phyloP scores from a whole-genome alignment of 2,329 filamentous ascomycete species.

The Aspergillus neoniger region DNA sequence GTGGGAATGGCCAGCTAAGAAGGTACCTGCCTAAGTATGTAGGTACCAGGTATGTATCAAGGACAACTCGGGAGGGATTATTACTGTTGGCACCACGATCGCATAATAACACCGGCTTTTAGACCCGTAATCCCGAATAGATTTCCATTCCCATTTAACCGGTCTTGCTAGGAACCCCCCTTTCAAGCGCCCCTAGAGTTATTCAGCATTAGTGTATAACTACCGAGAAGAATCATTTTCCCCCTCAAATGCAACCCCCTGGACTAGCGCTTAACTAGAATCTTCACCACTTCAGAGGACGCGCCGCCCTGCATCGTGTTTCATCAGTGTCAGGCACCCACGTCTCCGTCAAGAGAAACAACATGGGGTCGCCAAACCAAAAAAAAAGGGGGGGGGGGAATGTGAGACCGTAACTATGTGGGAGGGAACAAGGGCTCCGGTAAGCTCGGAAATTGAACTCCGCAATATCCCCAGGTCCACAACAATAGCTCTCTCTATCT shows the following conservation, averaged over 20 bases:
- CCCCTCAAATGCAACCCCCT: conserved; percentile 6
- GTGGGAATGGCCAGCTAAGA: no score
- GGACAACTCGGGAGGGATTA: background rate
- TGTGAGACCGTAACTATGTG: background rate
- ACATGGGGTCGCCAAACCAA: background rate
- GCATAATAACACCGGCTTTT: conserved; percentile 16
- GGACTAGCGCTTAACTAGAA: conserved; percentile 8
- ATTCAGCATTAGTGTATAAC: background rate
- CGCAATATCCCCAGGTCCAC: conserved; percentile 21
- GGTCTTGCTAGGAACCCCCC: background rate
- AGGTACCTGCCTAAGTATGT: background rate
- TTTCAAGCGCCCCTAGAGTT: background rate
- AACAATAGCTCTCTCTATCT: background rate
- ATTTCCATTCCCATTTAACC: conserved; percentile 8
- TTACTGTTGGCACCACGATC: background rate
- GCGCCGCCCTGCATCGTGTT: conserved; percentile 14
- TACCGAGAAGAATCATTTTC: background rate
- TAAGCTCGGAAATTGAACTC: conserved; percentile 22
- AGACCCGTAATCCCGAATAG: conserved; percentile 4
- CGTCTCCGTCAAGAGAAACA: background rate
- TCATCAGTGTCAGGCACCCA: conserved; percentile 11
- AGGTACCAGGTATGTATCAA: background rate
- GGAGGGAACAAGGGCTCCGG: conserved; percentile 4
- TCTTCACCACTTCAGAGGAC: conserved; percentile 8
- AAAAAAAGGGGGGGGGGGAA: background rate